Percentiles rank a stretch among this genome's conserved stretches.
phyloP scores from a whole-genome alignment of 2,329 filamentous ascomycete species.

The Trichoderma brevicompactum region DNA sequence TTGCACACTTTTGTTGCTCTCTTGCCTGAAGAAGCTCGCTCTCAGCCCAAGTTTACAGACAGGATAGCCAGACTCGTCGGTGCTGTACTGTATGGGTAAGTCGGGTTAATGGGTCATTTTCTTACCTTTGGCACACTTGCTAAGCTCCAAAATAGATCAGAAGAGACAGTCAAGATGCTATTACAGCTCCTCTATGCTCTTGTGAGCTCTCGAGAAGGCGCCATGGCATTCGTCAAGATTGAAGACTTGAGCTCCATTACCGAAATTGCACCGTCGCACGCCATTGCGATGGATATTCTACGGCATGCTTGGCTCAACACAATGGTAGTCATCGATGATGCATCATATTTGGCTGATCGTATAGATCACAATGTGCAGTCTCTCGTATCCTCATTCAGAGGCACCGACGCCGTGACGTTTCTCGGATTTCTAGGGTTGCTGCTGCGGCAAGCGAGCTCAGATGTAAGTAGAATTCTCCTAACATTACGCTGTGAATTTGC shows the following conservation, averaged over 20 bases:
- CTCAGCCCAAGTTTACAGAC: slow-evolving; percentile 53
- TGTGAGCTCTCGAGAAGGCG: slow-evolving; percentile 56
- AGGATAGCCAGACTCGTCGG: slow-evolving; percentile 59
- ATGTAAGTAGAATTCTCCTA: slow-evolving; percentile 45
- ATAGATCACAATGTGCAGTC: slow-evolving; percentile 54
- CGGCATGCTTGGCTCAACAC: slow-evolving; percentile 61
- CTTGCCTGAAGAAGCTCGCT: slow-evolving; percentile 53
- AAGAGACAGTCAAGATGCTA: slow-evolving; percentile 56
- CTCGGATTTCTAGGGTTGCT: slow-evolving; percentile 60
- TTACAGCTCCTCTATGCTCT: slow-evolving; percentile 63
- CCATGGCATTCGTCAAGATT: slow-evolving; percentile 52
- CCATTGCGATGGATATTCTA: slow-evolving; percentile 60
- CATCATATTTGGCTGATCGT: slow-evolving; percentile 41
- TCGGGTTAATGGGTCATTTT: background rate
- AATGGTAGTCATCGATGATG: slow-evolving; percentile 42
- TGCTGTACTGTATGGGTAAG: slow-evolving; percentile 59
- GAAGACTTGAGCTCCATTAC: slow-evolving; percentile 60
- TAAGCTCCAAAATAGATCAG: slow-evolving; percentile 45
- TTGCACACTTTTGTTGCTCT: slow-evolving; percentile 65
- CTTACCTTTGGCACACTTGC: background rate
- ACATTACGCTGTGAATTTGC: background rate
- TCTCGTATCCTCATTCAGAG: slow-evolving; percentile 59
- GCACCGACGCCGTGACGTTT: slow-evolving; percentile 64
- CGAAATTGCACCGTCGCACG: slow-evolving; percentile 59
- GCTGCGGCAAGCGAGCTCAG: slow-evolving; percentile 53